Percentiles rank a stretch among this genome's conserved stretches.
These are phyloP conservation scores for Termitomyces sp. DNA, from an alignment of 768 basidiomycete species.

Conservation along the genomic window DNA sequence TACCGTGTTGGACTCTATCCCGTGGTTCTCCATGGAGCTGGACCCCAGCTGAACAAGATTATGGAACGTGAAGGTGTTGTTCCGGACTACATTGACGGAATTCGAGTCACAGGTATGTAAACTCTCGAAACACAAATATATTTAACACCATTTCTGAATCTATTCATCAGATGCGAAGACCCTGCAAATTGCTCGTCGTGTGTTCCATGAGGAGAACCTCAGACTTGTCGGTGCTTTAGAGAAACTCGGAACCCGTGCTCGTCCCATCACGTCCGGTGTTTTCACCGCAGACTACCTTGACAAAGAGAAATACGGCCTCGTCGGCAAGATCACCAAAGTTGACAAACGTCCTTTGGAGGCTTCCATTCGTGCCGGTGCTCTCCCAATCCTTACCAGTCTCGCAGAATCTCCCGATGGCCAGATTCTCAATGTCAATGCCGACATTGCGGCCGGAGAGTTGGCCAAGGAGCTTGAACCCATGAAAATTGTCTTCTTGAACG, in stretches of 20 bases:
- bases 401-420: constrained; percentile 97
- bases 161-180: constrained; percentile 77
- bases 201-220: constrained; percentile 97
- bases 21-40: constrained; percentile 93
- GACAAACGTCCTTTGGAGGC: constrained; percentile 98
- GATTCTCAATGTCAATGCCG: constrained; percentile 98
- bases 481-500: constrained; percentile 98
- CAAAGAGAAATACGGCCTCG: constrained; percentile 90
- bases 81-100: constrained; percentile 97
- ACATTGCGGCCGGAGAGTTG: constrained; percentile 96
- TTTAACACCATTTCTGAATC: neutral
- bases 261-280: constrained; percentile 96
- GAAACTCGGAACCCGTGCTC: constrained; percentile 91
- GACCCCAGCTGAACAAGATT: constrained; percentile 92
- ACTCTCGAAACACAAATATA: neutral
- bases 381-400: constrained; percentile 93
- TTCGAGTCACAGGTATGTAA: constrained; percentile 85
- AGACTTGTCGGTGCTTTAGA: constrained; percentile 93
- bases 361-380: constrained; percentile 90
- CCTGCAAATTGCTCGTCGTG: constrained; percentile 88
- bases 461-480: constrained; percentile 97
- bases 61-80: constrained; percentile 90
- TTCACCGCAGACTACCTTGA: constrained; percentile 98
- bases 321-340: constrained; percentile 91
- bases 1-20: constrained; percentile 98